These are phyloP conservation scores for Artemisia argyi DNA, from an alignment of 129 eudicot genomes.

Conservation along the genomic window DNA sequence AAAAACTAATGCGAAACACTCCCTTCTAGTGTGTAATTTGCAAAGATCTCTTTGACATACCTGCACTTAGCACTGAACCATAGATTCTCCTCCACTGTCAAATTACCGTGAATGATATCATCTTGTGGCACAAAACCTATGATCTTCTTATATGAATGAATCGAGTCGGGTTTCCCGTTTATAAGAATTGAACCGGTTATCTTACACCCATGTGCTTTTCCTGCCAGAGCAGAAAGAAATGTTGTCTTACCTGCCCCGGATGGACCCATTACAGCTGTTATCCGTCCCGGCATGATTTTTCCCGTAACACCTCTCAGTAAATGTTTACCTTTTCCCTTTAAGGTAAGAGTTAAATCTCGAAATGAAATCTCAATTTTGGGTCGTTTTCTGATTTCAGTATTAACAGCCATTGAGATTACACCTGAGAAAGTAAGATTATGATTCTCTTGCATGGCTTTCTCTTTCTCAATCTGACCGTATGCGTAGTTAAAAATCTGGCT, in stretches of 20 bases:
- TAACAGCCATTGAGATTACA: slow-evolving; percentile 69
- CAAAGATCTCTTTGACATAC: slow-evolving; percentile 30
- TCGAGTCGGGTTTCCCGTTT: slow-evolving; percentile 70
- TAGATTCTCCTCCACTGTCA: slow-evolving; percentile 88
- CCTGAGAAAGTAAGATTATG: slow-evolving; percentile 82
- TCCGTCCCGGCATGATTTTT: slow-evolving; percentile 74
- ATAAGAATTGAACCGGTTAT: slow-evolving; percentile 67
- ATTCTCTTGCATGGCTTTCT: slow-evolving; percentile 75
- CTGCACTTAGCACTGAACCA: slow-evolving; percentile 97
- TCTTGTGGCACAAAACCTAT: slow-evolving; percentile 95
- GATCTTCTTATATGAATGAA: slow-evolving; percentile 73
- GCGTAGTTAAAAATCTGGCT: slow-evolving; percentile 88
- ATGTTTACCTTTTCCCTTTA: slow-evolving; percentile 72
- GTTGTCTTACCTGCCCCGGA: slow-evolving; percentile 99
- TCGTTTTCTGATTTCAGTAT: slow-evolving; percentile 54
- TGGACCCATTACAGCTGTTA: slow-evolving; percentile 96
- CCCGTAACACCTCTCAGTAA: slow-evolving; percentile 78
- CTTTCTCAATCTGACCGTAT: slow-evolving; percentile 84
- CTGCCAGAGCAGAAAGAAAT: slow-evolving; percentile 82
- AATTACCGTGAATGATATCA: slow-evolving; percentile 87
- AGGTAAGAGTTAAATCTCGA: slow-evolving; percentile 68
- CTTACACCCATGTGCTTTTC: slow-evolving; percentile 78
- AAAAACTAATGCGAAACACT: too few species aligned
- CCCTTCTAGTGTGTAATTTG: not conserved
- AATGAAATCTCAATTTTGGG: slow-evolving; percentile 77